These are phyloP conservation scores for Davidsoniella neocaledoniae DNA, from an alignment of 2,329 filamentous ascomycete genomes.

Conservation along the genomic window DNA sequence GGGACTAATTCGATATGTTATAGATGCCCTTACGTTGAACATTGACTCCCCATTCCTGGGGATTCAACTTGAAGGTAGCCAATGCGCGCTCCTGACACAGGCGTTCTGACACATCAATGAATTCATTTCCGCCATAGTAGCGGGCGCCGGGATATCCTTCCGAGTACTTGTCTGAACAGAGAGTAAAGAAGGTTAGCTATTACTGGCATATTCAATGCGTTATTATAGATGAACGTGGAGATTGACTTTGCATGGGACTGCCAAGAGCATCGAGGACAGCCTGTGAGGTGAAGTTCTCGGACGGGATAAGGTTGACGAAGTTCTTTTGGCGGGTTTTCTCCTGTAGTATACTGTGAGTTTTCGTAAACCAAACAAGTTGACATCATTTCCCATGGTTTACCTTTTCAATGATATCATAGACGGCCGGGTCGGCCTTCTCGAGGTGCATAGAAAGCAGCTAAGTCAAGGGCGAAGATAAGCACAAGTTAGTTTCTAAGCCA, in stretches of 20 bases:
- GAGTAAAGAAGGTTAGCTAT: slow-evolving; percentile 1
- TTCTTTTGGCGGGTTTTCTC: slow-evolving; percentile 95
- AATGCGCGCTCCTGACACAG: slow-evolving; percentile 83
- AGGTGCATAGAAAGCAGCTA: slow-evolving; percentile 69
- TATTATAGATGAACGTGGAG: not conserved
- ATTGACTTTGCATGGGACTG: slow-evolving; percentile 82
- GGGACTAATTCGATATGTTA: not conserved
- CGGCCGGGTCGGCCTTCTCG: slow-evolving; percentile 67
- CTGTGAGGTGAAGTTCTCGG: slow-evolving; percentile 90
- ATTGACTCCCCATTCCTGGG: slow-evolving; percentile 90
- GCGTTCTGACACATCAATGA: slow-evolving; percentile 79
- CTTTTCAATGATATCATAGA: slow-evolving; percentile 83
- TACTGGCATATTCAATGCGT: not conserved
- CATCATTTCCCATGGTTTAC: slow-evolving; percentile 29
- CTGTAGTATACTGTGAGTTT: slow-evolving; percentile 25
- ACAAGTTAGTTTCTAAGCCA: slow-evolving; percentile 6
- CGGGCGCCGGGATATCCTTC: slow-evolving; percentile 92
- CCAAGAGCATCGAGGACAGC: slow-evolving; percentile 81
- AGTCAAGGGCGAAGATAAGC: not conserved
- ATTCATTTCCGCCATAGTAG: slow-evolving; percentile 94
- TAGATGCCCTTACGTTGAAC: slow-evolving; percentile 51
- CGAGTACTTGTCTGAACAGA: slow-evolving; percentile 72
- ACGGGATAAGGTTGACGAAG: slow-evolving; percentile 94
- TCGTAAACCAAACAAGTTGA: not conserved
- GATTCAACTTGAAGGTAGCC: slow-evolving; percentile 67